Percentiles rank a stretch among this genome's conserved stretches.
These are phyloP conservation scores for cucumber (Cucumis sativus) DNA, from an alignment of 306 rosid genomes.

Conservation along the genomic window Cucumber_9930_V3 NC_026661.2:3780501-3781000, in stretches of 20 bases:
- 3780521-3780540: no score
- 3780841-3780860: conserved; percentile 85
- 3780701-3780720: background rate
- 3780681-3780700: background rate
- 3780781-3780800: background rate
- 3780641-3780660: conserved; percentile 48
- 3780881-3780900: conserved; percentile 72
- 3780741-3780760: background rate
- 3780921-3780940: conserved; percentile 51
- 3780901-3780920: conserved; percentile 55
- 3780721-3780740: background rate
- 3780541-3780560: no score
- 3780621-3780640: conserved; percentile 49
- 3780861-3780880: conserved; percentile 67
- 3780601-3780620: conserved; percentile 72
- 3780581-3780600: conserved; percentile 85
- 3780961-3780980: conserved; percentile 80
- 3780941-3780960: conserved; percentile 86
- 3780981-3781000: conserved; percentile 88
- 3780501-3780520: no score
- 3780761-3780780: background rate
- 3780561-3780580: conserved; percentile 60
- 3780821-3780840: conserved; percentile 57
- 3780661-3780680: conserved; percentile 38
- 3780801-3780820: conserved; percentile 16